These are phyloP conservation scores for Emmonsiellopsis sp. DNA, from an alignment of 2,329 filamentous ascomycete genomes.

Conservation along the genomic window DNA sequence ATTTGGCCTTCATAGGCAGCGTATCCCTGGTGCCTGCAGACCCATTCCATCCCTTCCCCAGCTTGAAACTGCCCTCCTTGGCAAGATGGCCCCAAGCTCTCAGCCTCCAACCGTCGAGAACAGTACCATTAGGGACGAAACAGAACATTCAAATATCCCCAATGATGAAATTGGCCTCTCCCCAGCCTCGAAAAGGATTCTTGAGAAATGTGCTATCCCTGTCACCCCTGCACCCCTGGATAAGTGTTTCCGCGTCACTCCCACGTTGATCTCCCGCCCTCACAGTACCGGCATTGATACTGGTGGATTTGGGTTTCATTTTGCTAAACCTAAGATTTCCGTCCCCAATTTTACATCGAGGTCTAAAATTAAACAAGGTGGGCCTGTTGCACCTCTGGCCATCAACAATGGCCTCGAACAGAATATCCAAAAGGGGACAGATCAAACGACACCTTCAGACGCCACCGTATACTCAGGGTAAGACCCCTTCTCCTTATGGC, in stretches of 20 bases:
- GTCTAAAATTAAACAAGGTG: conserved; percentile 3
- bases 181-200: conserved; percentile 11
- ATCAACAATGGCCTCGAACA: background rate
- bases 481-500: too few species aligned
- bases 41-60: background rate
- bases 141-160: background rate
- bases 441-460: too few species aligned
- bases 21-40: too few species aligned
- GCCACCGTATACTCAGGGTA: too few species aligned
- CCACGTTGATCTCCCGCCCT: conserved; percentile 24
- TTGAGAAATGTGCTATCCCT: conserved; percentile 11
- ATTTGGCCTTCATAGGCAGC: too few species aligned
- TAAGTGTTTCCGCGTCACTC: conserved; percentile 7
- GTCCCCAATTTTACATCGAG: conserved; percentile 8
- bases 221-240: conserved; percentile 4
- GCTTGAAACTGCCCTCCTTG: background rate
- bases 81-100: background rate
- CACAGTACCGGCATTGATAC: conserved; percentile 20
- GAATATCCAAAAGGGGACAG: background rate
- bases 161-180: conserved; percentile 11
- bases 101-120: background rate
- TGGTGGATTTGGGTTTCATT: conserved; percentile 24
- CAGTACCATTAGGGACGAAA: background rate
- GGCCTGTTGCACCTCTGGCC: too few species aligned
- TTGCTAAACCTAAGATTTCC: conserved; percentile 21